These are phyloP conservation scores for Aegilops umbellulata DNA, from an alignment of 176 grass and related monocot species.

Conservation along the genomic window DNA sequence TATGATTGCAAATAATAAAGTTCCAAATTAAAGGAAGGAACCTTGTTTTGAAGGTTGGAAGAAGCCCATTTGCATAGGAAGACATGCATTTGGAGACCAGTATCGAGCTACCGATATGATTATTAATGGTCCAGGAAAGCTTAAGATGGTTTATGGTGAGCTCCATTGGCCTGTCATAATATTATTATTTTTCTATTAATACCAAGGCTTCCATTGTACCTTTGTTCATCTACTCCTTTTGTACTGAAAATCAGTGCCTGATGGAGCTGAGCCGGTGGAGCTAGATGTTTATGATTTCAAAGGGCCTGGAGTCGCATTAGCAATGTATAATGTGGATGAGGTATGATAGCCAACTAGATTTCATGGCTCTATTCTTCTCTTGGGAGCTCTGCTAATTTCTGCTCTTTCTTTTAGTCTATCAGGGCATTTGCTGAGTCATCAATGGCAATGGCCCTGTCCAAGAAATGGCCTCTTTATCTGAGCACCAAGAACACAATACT, in stretches of 20 bases:
- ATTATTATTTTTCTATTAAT: neutral
- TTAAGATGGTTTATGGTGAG: slow-evolving; percentile 98
- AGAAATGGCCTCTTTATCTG: slow-evolving; percentile 90
- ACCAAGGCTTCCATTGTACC: neutral
- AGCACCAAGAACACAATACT: slow-evolving; percentile 98
- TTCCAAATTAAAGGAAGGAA: neutral
- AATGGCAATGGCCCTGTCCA: slow-evolving; percentile 81
- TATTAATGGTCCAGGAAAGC: slow-evolving; percentile 86
- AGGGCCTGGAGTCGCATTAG: slow-evolving; percentile 78
- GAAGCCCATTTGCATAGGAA: slow-evolving; percentile 97
- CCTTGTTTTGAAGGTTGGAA: slow-evolving; percentile 65
- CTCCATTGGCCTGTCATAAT: neutral
- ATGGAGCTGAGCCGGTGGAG: slow-evolving; percentile 69
- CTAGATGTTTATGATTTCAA: slow-evolving; percentile 87
- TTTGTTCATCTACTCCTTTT: slow-evolving; percentile 14
- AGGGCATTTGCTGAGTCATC: slow-evolving; percentile 90
- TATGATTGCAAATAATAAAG: neutral
- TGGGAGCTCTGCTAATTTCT: slow-evolving; percentile 31
- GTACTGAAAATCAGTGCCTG: slow-evolving; percentile 53
- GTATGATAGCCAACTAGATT: slow-evolving; percentile 27
- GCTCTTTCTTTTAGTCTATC: slow-evolving; percentile 63
- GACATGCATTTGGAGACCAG: slow-evolving; percentile 97
- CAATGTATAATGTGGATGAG: slow-evolving; percentile 98
- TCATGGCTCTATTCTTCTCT: slow-evolving; percentile 21
- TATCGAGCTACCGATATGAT: slow-evolving; percentile 89